Evolutionary conservation across 1,284 basidiomycete species (phyloP), one percentile per base, ranked within the genome.

Genomic region (Malassezia psittaci): DNA sequence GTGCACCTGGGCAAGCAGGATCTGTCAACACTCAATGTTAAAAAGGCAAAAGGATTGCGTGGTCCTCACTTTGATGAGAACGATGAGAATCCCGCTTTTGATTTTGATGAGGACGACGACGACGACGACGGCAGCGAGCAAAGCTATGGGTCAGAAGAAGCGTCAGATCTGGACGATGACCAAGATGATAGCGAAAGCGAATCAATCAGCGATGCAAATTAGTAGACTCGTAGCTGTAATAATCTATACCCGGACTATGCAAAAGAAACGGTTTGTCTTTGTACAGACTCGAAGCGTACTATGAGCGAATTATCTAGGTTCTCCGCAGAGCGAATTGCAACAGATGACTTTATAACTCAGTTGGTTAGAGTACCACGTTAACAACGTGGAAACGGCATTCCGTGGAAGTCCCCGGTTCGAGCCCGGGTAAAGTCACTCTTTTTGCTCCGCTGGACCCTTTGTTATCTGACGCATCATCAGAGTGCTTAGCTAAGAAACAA

Each of bases 1-100:
- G 82, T 98, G 50, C 93, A 96, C 76, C 76, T 98, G 45, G 88
- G 80, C 54, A 87, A 83, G 76, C 93, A 99, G 79, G 89, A 98
- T 77, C 76, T 99, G 65, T 77, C 74, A 63, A 86, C 82, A 77
- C 72, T 98, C 76, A 90, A 96, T 80, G 85, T 83, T 59, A 80
- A 87, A 69, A 91, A 90, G 79, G 90, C 91, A 86, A 91, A 90
- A 77, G 90, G 86, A 12, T 74, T 93, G 63, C 61, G 60, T 47
- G 42, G 60, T 18, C 58, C 62, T 24, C 47, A 32, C 6, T 62
- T 52, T 8, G 52, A 51, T 19, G 78, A 45, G 19, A 60, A 56
- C 5, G 65, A 67, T 21, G 59, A 60, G 4, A 39, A 59, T 38
- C 47, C 44, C 16, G 54, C 51, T 8, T 50, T 52, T 13, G 62